These are phyloP conservation scores for Taphrina populina DNA, from an alignment of 1,139 yeast species.

Conservation along the genomic window DNA sequence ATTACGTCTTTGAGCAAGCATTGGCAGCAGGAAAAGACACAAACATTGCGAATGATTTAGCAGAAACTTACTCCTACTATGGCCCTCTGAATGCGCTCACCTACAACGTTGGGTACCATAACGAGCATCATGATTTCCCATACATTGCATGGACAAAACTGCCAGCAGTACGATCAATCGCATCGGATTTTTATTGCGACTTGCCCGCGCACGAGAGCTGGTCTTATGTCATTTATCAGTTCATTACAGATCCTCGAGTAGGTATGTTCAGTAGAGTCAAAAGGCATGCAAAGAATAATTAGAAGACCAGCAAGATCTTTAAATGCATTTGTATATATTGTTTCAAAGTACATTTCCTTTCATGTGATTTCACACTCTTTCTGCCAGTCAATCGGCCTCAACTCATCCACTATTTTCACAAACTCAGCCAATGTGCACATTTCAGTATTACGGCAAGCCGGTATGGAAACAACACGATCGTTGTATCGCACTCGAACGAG, in stretches of 20 bases:
- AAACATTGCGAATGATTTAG: slow-evolving; percentile 55
- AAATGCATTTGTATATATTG: neutral
- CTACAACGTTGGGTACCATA: slow-evolving; percentile 93
- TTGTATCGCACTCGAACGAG: slow-evolving; percentile 40
- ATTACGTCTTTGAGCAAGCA: slow-evolving; percentile 70
- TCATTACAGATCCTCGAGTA: slow-evolving; percentile 66
- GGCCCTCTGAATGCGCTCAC: slow-evolving; percentile 74
- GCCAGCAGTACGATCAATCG: slow-evolving; percentile 63
- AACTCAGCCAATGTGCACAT: slow-evolving; percentile 39
- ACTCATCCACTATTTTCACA: slow-evolving; percentile 26
- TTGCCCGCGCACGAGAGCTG: slow-evolving; percentile 76
- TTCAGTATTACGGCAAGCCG: slow-evolving; percentile 37
- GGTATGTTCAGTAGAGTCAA: slow-evolving; percentile 78
- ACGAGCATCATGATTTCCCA: slow-evolving; percentile 94
- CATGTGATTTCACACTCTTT: slow-evolving; percentile 33
- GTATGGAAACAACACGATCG: slow-evolving; percentile 37
- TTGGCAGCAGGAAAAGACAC: slow-evolving; percentile 40
- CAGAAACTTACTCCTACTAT: slow-evolving; percentile 85
- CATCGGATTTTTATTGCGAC: slow-evolving; percentile 77
- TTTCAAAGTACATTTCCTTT: neutral
- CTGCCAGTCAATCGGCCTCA: slow-evolving; percentile 39
- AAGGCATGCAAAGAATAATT: slow-evolving; percentile 46
- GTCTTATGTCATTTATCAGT: slow-evolving; percentile 73
- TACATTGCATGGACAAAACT: slow-evolving; percentile 86
- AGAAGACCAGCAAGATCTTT: slow-evolving; percentile 4